These are phyloP conservation scores for Beauveria australis DNA, from an alignment of 2,329 filamentous ascomycete species.

Conservation along the genomic window DNA sequence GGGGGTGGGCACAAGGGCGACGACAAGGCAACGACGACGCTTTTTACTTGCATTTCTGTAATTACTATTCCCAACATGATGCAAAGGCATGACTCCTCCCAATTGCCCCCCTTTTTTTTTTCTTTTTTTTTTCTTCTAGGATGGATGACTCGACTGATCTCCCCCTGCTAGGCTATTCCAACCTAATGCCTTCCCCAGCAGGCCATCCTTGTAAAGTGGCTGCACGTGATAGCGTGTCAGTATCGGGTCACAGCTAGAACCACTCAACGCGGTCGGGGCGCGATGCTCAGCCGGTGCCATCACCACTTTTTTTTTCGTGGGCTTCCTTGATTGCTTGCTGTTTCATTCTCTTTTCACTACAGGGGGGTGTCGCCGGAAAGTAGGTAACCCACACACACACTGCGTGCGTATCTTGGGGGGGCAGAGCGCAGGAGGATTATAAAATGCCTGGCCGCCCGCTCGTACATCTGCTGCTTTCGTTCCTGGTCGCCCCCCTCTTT, in stretches of 20 bases:
- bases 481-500: background rate
- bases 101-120: slow-evolving; percentile 1
- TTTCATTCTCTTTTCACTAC: background rate
- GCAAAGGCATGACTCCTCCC: background rate
- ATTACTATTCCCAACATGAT: background rate
- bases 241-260: background rate
- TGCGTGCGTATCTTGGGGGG: background rate
- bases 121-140: background rate
- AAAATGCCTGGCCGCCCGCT: background rate
- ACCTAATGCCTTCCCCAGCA: background rate
- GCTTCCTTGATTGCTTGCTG: background rate
- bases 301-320: slow-evolving; percentile 3
- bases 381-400: slow-evolving; percentile 4
- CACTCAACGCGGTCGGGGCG: slow-evolving; percentile 6
- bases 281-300: background rate
- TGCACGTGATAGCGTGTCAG: slow-evolving; percentile 6
- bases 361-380: background rate
- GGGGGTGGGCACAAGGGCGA: background rate
- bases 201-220: background rate
- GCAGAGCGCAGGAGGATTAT: background rate
- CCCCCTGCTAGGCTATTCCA: background rate
- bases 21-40: background rate
- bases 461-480: background rate
- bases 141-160: slow-evolving; percentile 5
- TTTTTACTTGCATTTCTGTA: background rate